Base-by-base conservation (phyloP, 306 rosid genomes). In the Prunus mume region DNA sequence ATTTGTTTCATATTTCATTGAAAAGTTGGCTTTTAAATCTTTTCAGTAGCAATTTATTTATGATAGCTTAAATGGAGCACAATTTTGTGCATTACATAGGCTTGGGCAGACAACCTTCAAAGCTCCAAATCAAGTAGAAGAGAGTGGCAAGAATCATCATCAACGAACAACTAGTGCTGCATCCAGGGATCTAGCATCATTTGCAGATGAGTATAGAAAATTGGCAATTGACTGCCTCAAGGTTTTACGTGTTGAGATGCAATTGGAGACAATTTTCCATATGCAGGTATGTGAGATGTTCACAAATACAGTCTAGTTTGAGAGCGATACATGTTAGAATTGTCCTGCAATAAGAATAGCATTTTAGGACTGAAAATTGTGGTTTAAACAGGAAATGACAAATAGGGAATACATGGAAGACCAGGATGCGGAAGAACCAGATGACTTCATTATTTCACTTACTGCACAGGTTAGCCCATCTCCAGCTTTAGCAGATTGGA, bases 381-480 rank as follows among this genome's bases (percentile, higher is more conserved):
- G 69, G 75, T 79, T 85, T 80, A 71, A 61, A 85, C 90, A 96
- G 99, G 97, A 93, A 81, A 96, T 96, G 97, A 84, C 89, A 80
- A 88, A 85, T 78, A 87, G 93, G 76, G 97, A 92, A 78, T 96
- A 92, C 86, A 76, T 88, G 92, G 99, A 96, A 73, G 96, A 96
- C 84, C 96, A 92, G 88, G 99, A 92, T 82, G 98, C 99, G 63
- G 99, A 96, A 86, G 99, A 96, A 83, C 99, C 99, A 17, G 99
- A 96, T 78, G 98, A 89, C 86, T 96, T 91, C 80, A 84, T 96
- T 80, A 91, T 96, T 84, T 87, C 99, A 46, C 97, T 96, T 81
- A 96, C 97, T 55, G 83, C 98, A 38, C 97, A 89, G 96, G 99
- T 91, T 69, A 77, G 82, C 61, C 58, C 54, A 51, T 78, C 71